phyloP scores from a whole-genome alignment of 2,329 filamentous ascomycete species.

The Alternaria hordeiaustralica region DNA sequence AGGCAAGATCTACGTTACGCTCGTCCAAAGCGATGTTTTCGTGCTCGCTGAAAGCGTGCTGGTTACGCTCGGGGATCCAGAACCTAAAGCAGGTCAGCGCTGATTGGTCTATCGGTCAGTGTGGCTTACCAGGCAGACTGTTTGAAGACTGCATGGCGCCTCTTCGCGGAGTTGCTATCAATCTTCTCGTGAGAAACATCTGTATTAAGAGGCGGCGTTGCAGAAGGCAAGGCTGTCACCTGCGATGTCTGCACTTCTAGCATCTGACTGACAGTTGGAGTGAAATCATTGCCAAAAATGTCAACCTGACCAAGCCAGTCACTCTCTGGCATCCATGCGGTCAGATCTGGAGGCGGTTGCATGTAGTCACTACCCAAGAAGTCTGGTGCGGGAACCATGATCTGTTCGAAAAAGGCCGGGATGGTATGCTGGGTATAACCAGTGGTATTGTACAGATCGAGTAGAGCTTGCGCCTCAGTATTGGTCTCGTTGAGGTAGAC shows the following conservation, averaged over 20 bases:
- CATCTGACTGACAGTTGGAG: slow-evolving; percentile 21
- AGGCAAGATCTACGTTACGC: slow-evolving; percentile 32
- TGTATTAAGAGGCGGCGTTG: slow-evolving; percentile 1
- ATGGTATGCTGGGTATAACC: slow-evolving; percentile 7
- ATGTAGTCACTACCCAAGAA: slow-evolving; percentile 19
- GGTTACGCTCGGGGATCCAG: slow-evolving; percentile 36
- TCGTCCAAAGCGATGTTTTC: slow-evolving; percentile 34
- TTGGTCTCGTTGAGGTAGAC: not conserved
- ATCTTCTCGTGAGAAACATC: not conserved
- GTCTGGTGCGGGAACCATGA: slow-evolving; percentile 28
- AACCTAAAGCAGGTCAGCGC: slow-evolving; percentile 9
- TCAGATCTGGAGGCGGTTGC: slow-evolving; percentile 23
- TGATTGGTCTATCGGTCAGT: not conserved
- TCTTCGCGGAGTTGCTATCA: slow-evolving; percentile 10
- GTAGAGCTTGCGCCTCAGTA: slow-evolving; percentile 16
- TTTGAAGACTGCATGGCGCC: slow-evolving; percentile 22
- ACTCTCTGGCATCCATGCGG: slow-evolving; percentile 25
- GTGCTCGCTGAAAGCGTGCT: slow-evolving; percentile 39
- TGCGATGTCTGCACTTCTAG: slow-evolving; percentile 4
- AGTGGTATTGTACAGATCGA: slow-evolving; percentile 12
- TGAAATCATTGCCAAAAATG: slow-evolving; percentile 24
- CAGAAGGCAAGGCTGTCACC: not conserved
- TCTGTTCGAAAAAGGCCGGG: slow-evolving; percentile 24
- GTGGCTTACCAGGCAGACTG: slow-evolving; percentile 19
- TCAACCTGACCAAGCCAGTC: slow-evolving; percentile 25